A percentile compares a stretch with the other conserved stretches of the same genome.
These are phyloP conservation scores for Berberis thunbergii DNA, from an alignment of 164 flowering plant genomes.

Conservation along the genomic window DNA sequence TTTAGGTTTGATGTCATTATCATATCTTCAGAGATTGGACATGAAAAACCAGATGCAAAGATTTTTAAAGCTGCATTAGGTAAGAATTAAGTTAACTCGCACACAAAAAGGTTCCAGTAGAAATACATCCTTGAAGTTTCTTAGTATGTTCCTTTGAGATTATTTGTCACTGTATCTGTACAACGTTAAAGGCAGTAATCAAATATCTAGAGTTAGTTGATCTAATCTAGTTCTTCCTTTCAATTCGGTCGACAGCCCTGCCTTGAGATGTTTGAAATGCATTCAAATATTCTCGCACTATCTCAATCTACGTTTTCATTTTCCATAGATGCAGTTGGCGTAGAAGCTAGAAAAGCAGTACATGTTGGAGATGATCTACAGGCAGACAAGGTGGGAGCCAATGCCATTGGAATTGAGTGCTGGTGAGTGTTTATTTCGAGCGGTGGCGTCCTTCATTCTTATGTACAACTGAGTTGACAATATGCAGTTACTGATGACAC, in stretches of 20 bases:
- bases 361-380: conserved; percentile 82
- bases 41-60: conserved; percentile 69
- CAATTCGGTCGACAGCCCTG: not conserved
- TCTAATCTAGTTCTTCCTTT: no score
- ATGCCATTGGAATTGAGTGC: conserved; percentile 75
- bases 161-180: not conserved
- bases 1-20: conserved; percentile 87
- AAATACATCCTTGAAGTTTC: not conserved
- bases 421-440: conserved; percentile 37
- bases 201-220: no score
- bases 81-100: conserved; percentile 10
- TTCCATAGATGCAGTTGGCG: conserved; percentile 47
- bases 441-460: not conserved
- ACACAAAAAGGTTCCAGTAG: not conserved
- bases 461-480: not conserved
- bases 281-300: not conserved
- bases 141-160: not conserved
- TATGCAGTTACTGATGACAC: no score
- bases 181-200: not conserved
- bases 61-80: conserved; percentile 81
- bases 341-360: conserved; percentile 56
- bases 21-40: conserved; percentile 88
- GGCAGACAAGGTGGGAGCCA: conserved; percentile 85
- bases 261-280: not conserved
- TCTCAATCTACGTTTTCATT: not conserved